Base-by-base conservation (phyloP, 306 rosid genomes). In the Fagus sylvatica region DNA sequence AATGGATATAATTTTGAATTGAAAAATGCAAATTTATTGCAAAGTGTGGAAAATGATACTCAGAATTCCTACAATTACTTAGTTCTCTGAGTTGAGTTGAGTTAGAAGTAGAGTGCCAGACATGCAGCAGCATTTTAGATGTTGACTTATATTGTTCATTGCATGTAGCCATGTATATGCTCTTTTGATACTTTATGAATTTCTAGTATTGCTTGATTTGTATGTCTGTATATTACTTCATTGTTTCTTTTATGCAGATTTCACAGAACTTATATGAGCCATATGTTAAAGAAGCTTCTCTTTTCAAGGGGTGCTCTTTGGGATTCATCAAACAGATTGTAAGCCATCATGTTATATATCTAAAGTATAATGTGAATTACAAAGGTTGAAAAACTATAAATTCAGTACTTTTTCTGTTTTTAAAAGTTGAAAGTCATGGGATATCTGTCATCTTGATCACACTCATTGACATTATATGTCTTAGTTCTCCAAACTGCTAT, bases 311-410 rank as follows among this genome's bases (percentile, higher is more conserved):
- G 4, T 90, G 93, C 81, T 88, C 96, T 28, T 12, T 39, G 2
- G 90, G 84, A 77, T 88, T 88, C 87, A 82, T 90, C n/a, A 90
- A 84, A 82, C 87, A 82, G 70, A 84, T 87, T 72, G 91, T 90
- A 85, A 82, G 93, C 49, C 75, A 46, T 19, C 43, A 34, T 76
- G n/a, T 51, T 33, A 34, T 49, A 3, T 34, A n/a, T 15, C 12
- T 55, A 16, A 51, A 1, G 8, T 46, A 62, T 19, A 34, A 43
- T 41, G 33, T 49, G 59, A 64, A 68, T 16, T 19, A 4, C 49
- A 30, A 68, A 37, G 43, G 51, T 32, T 53, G 43, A 39, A 4
- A 19, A 41, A 15, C 40, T 15, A 15, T 7, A 11, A 46, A 46
- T 46, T 10, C 15, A 46, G 6, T 15, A 5, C 41, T 15, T 6